Conservation (phyloP, 345 rosid species). For the Lenwebbia sp. region DNA sequence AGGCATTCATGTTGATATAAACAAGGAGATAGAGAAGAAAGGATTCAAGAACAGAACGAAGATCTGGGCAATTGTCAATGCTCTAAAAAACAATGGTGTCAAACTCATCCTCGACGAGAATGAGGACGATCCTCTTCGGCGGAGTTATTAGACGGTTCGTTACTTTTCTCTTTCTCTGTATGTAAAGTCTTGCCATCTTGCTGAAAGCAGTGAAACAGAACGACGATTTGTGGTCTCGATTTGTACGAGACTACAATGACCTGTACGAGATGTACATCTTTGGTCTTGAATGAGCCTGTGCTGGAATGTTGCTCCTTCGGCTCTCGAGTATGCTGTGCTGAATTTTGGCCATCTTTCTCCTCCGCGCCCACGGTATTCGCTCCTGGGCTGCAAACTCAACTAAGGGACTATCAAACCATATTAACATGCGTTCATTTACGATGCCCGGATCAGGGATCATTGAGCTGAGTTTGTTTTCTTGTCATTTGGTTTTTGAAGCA, state of each 20-base stretch:
- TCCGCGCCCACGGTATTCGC: not conserved
- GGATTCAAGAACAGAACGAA: conserved; percentile 51
- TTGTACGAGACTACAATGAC: not conserved
- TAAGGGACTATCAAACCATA: not conserved
- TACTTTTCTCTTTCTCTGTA: not conserved
- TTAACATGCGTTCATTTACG: not conserved
- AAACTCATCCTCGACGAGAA: conserved; percentile 52
- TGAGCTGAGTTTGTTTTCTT: not conserved
- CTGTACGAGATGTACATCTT: not conserved
- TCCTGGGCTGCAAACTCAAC: not conserved
- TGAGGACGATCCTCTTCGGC: conserved; percentile 5
- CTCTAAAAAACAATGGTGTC: conserved; percentile 67
- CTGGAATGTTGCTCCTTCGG: not conserved
- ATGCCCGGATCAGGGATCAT: not conserved
- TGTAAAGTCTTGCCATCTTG: not conserved
- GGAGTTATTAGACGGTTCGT: not conserved
- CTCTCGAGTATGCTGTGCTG: not conserved
- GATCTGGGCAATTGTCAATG: conserved; percentile 46
- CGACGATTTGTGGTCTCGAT: not conserved
- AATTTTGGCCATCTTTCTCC: not conserved
- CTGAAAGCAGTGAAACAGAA: not conserved
- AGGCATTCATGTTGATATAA: conserved; percentile 55
- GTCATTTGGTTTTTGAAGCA: not conserved
- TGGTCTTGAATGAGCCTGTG: not conserved
- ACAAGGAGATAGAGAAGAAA: conserved; percentile 78